Percentiles rank a stretch among this genome's conserved stretches.
Conservation (phyloP, 306 rosid genomes). For the Arachis stenosperma region DNA sequence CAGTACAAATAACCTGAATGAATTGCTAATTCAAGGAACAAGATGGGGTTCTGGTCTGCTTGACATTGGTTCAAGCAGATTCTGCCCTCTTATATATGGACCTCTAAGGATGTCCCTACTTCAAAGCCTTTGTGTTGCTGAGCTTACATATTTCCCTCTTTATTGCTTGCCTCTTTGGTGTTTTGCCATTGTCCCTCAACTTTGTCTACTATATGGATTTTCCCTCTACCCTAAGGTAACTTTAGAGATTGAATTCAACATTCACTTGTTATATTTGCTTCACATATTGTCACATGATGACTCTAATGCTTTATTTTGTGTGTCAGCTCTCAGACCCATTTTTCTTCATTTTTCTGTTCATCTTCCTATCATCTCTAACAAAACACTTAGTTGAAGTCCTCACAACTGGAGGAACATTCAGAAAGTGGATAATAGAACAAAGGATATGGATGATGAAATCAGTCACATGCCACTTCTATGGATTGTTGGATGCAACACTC, state of each 20-base stretch:
- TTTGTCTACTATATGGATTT: conserved; percentile 53
- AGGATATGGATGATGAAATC: conserved; percentile 69
- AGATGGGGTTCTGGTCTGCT: conserved; percentile 65
- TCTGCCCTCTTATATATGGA: conserved; percentile 62
- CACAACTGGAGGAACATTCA: conserved; percentile 50
- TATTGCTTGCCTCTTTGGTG: conserved; percentile 59
- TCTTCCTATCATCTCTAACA: conserved; percentile 44
- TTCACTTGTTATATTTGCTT: conserved; percentile 21
- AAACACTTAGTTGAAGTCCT: conserved; percentile 56
- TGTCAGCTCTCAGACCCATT: conserved; percentile 58
- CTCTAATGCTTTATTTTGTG: background rate
- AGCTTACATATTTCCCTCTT: conserved; percentile 44
- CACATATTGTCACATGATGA: background rate
- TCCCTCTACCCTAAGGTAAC: conserved; percentile 67
- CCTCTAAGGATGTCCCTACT: conserved; percentile 48
- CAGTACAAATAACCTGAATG: conserved; percentile 54
- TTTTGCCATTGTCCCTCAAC: conserved; percentile 61
- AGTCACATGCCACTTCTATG: conserved; percentile 50
- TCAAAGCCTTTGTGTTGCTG: conserved; percentile 56
- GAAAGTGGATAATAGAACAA: conserved; percentile 53
- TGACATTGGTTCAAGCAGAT: conserved; percentile 55
- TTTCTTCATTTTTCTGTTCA: conserved; percentile 45
- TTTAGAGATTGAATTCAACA: too few species aligned
- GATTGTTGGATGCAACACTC: conserved; percentile 55
- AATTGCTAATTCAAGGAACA: conserved; percentile 54